A percentile compares a stretch with the other conserved stretches of the same genome.
Evolutionary conservation across 1,139 yeast species (phyloP).

Genomic region (Pichia sp.): DNA sequence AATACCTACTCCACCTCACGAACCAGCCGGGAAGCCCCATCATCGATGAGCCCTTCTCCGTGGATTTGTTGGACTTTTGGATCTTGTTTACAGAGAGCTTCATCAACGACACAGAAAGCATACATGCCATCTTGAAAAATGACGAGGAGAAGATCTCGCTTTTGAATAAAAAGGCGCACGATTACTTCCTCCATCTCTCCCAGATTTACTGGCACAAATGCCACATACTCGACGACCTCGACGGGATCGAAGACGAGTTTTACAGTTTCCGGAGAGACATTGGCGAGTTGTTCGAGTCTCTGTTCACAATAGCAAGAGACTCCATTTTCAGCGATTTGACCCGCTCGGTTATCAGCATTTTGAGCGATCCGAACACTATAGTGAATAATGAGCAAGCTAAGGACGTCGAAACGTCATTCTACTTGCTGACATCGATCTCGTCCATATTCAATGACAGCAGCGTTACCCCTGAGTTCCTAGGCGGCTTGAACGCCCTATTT

Average conservation of each 20-base stretch:
- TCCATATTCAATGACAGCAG: slow-evolving; percentile 40
- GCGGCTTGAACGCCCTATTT: slow-evolving; percentile 29
- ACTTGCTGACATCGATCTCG: slow-evolving; percentile 51
- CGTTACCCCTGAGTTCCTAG: slow-evolving; percentile 29
- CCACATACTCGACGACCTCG: slow-evolving; percentile 33
- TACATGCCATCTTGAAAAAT: slow-evolving; percentile 35
- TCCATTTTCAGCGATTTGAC: slow-evolving; percentile 51
- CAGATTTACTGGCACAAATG: slow-evolving; percentile 60
- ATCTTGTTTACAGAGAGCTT: slow-evolving; percentile 62
- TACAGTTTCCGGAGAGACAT: slow-evolving; percentile 64
- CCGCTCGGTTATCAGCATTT: slow-evolving; percentile 35
- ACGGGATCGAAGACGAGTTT: slow-evolving; percentile 47
- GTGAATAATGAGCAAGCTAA: slow-evolving; percentile 11
- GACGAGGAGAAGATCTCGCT: slow-evolving; percentile 26
- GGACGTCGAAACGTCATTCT: slow-evolving; percentile 68
- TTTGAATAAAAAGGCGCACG: slow-evolving; percentile 34
- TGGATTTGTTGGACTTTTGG: slow-evolving; percentile 76
- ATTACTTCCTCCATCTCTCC: slow-evolving; percentile 44
- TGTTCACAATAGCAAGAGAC: slow-evolving; percentile 60
- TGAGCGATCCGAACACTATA: slow-evolving; percentile 9
- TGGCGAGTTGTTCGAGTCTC: slow-evolving; percentile 66
- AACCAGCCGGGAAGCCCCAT: slow-evolving; percentile 58
- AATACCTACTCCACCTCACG: slow-evolving; percentile 54
- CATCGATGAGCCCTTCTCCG: slow-evolving; percentile 63
- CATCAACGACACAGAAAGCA: slow-evolving; percentile 48